Conservation (phyloP, 2,329 filamentous ascomycete species). For the Ophiostoma sp. region DNA sequence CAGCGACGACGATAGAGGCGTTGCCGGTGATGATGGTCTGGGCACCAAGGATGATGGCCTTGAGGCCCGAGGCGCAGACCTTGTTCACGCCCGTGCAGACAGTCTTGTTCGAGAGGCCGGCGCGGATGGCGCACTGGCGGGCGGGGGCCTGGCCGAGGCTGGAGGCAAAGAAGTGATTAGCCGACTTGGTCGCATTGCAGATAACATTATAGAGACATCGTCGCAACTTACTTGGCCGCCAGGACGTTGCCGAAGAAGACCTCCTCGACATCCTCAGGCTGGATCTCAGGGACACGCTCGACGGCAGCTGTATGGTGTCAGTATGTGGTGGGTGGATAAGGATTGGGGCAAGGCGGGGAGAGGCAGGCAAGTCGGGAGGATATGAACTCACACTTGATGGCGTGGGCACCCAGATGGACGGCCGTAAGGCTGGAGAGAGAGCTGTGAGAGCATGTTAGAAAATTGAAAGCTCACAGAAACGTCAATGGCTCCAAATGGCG, state of each 20-base stretch:
- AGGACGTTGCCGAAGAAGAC: conserved; percentile 98
- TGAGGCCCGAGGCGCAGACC: conserved; percentile 93
- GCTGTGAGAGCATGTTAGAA: conserved; percentile 48
- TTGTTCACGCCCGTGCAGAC: conserved; percentile 97
- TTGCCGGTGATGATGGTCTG: conserved; percentile 98
- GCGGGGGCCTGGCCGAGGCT: conserved; percentile 96
- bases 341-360: neutral
- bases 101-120: conserved; percentile 76
- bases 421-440: conserved; percentile 86
- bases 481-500: conserved; percentile 17
- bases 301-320: conserved; percentile 61
- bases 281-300: conserved; percentile 80
- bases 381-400: conserved; percentile 75
- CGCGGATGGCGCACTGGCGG: conserved; percentile 87
- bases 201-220: neutral
- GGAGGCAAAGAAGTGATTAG: neutral
- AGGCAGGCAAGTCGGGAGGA: neutral
- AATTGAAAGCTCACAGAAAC: neutral
- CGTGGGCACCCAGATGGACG: conserved; percentile 81
- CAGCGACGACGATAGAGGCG: conserved; percentile 88
- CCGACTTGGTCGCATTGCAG: neutral
- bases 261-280: conserved; percentile 87
- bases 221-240: conserved; percentile 74
- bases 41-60: conserved; percentile 89
- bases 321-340: neutral